A percentile compares a stretch with the other conserved stretches of the same genome.
phyloP scores from a whole-genome alignment of 2,329 filamentous ascomycete species.

The Capronia coronata region DNA sequence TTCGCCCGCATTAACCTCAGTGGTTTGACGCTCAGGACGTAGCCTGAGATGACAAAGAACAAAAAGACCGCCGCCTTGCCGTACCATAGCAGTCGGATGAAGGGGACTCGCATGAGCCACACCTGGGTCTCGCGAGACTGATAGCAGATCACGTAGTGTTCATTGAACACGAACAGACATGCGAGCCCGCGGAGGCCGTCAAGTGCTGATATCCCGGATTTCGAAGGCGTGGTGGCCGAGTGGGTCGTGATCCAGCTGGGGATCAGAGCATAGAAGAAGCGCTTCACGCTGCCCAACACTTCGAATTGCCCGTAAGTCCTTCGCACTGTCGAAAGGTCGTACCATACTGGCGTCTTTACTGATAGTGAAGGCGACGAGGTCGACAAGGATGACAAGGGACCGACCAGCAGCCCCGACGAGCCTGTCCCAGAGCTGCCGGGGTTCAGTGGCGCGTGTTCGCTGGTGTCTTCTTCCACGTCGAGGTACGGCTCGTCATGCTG shows the following conservation, averaged over 20 bases:
- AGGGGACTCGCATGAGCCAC: slow-evolving; percentile 13
- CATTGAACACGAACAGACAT: slow-evolving; percentile 26
- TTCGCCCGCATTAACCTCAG: slow-evolving; percentile 35
- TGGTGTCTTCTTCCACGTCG: background rate
- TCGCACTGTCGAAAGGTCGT: background rate
- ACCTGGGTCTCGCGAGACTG: slow-evolving; percentile 12
- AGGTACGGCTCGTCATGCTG: background rate
- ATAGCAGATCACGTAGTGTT: slow-evolving; percentile 20
- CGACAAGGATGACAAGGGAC: background rate
- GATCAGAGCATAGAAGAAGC: slow-evolving; percentile 4
- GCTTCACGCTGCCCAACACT: slow-evolving; percentile 1
- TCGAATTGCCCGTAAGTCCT: slow-evolving; percentile 1
- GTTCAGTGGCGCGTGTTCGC: background rate
- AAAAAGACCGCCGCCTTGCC: slow-evolving; percentile 34
- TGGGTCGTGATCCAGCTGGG: slow-evolving; percentile 11
- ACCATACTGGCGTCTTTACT: background rate
- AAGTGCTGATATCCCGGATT: slow-evolving; percentile 25
- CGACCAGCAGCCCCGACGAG: background rate
- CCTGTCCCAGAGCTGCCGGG: background rate
- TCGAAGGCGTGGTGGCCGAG: slow-evolving; percentile 6
- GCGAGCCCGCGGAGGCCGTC: slow-evolving; percentile 41
- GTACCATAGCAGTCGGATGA: slow-evolving; percentile 15
- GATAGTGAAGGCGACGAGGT: background rate
- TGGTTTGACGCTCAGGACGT: slow-evolving; percentile 42
- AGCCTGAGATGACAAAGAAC: slow-evolving; percentile 45